Evolutionary conservation across 148 eudicot genomes (phyloP).

Genomic region (Simmondsia chinensis): DNA sequence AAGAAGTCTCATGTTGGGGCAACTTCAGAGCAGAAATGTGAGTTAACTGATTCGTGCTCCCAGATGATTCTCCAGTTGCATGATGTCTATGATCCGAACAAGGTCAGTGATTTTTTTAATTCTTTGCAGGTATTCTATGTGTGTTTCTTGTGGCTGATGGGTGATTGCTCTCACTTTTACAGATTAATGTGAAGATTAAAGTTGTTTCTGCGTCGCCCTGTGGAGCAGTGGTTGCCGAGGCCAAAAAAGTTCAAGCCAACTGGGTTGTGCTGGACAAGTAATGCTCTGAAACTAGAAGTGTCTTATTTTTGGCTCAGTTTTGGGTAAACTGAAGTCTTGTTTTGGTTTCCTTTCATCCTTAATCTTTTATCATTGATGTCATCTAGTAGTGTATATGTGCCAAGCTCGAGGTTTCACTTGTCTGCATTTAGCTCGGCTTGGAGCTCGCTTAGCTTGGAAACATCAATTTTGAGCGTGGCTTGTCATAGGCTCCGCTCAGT

Average conservation of each 20-base stretch:
- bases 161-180: constrained; percentile 2
- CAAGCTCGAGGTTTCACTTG: no score
- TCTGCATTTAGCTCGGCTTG: no score
- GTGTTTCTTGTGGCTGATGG: not conserved
- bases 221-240: constrained; percentile 88
- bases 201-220: constrained; percentile 59
- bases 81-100: constrained; percentile 89
- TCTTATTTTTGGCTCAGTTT: no score
- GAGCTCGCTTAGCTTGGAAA: no score
- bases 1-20: constrained; percentile 47
- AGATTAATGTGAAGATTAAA: constrained; percentile 92
- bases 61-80: constrained; percentile 98
- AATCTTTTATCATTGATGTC: no score
- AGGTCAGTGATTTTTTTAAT: constrained; percentile 29
- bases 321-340: no score
- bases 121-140: not conserved
- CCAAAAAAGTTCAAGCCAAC: constrained; percentile 62
- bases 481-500: no score
- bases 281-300: not conserved
- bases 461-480: no score
- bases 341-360: no score
- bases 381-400: no score
- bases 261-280: constrained; percentile 98
- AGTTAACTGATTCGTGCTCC: constrained; percentile 82
- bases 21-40: constrained; percentile 66